Evolutionary conservation across 2,329 filamentous ascomycete species (phyloP).

Genomic region (Aspergillus bombycis): DNA sequence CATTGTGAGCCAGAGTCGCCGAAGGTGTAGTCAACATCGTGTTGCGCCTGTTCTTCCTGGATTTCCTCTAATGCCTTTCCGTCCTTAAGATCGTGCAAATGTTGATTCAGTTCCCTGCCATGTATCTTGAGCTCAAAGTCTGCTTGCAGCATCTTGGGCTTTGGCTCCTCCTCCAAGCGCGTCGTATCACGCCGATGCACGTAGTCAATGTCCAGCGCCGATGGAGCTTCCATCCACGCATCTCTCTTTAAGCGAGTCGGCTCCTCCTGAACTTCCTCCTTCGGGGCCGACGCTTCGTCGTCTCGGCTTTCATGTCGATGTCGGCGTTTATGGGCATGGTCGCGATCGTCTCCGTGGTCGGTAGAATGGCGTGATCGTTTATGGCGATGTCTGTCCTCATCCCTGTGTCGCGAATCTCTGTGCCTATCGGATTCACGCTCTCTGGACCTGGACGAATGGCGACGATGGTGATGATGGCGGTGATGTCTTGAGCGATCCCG

Average conservation of each 20-base stretch:
- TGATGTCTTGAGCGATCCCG: constrained; percentile 39
- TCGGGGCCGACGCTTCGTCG: constrained; percentile 45
- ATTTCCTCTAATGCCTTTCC: constrained; percentile 59
- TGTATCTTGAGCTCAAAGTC: constrained; percentile 74
- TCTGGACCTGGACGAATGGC: constrained; percentile 41
- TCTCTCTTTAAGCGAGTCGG: constrained; percentile 65
- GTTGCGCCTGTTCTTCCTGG: constrained; percentile 56
- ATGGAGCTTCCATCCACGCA: constrained; percentile 92
- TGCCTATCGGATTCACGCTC: constrained; percentile 39
- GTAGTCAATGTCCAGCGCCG: constrained; percentile 81
- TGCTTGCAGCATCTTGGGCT: constrained; percentile 48
- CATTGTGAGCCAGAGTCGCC: constrained; percentile 89
- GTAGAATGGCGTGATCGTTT: constrained; percentile 65
- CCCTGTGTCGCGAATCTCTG: constrained; percentile 46
- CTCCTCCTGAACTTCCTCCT: constrained; percentile 46
- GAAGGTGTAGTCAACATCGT: constrained; percentile 78
- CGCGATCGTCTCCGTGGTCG: constrained; percentile 55
- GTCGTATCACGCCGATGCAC: constrained; percentile 63
- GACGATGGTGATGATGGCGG: constrained; percentile 49
- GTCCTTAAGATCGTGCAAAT: constrained; percentile 65
- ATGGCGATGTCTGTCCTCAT: constrained; percentile 61
- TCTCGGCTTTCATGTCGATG: constrained; percentile 40
- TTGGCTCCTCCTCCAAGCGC: constrained; percentile 48
- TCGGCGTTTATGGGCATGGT: constrained; percentile 52
- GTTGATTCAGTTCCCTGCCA: constrained; percentile 76